phyloP scores from a whole-genome alignment of 1,139 yeast genomes.

The Blastobotrys capitulatus region DNA sequence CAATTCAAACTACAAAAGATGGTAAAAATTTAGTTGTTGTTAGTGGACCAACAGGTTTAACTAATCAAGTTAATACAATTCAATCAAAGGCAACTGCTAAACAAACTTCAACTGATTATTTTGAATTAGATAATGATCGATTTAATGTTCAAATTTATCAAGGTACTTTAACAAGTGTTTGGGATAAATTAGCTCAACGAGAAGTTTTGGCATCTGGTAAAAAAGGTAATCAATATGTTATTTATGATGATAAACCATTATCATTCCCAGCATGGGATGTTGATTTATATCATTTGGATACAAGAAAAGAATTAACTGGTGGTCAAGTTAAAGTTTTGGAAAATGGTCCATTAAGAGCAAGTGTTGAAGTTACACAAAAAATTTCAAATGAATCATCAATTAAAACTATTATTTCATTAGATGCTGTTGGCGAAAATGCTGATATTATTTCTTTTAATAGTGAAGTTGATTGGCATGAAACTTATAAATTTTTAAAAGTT shows the following conservation, averaged over 20 bases:
- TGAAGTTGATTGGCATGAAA: slow-evolving; percentile 81
- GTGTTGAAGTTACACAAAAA: slow-evolving; percentile 51
- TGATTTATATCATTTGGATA: slow-evolving; percentile 75
- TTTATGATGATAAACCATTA: slow-evolving; percentile 86
- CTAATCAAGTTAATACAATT: slow-evolving; percentile 5
- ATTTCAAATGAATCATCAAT: slow-evolving; percentile 55
- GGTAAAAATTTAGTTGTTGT: slow-evolving; percentile 6
- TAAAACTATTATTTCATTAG: slow-evolving; percentile 65
- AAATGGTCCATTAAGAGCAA: slow-evolving; percentile 53
- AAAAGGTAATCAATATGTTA: slow-evolving; percentile 66
- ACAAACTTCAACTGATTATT: slow-evolving; percentile 36
- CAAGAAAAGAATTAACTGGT: slow-evolving; percentile 48
- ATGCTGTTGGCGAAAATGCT: slow-evolving; percentile 26
- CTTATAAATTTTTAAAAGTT: slow-evolving; percentile 82
- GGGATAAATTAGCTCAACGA: slow-evolving; percentile 53
- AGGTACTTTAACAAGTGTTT: slow-evolving; percentile 66
- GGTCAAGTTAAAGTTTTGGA: slow-evolving; percentile 44
- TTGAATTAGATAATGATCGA: slow-evolving; percentile 53
- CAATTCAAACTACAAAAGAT: not conserved
- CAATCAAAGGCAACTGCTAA: slow-evolving; percentile 29
- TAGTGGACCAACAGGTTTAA: slow-evolving; percentile 3
- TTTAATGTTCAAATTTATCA: slow-evolving; percentile 53
- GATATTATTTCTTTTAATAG: slow-evolving; percentile 50
- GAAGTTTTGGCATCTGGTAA: slow-evolving; percentile 60
- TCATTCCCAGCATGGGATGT: slow-evolving; percentile 98